A percentile compares a stretch with the other conserved stretches of the same genome.
These are phyloP conservation scores for Pneumocystis carinii DNA, from an alignment of 1,139 yeast species.

Conservation along the genomic window DNA sequence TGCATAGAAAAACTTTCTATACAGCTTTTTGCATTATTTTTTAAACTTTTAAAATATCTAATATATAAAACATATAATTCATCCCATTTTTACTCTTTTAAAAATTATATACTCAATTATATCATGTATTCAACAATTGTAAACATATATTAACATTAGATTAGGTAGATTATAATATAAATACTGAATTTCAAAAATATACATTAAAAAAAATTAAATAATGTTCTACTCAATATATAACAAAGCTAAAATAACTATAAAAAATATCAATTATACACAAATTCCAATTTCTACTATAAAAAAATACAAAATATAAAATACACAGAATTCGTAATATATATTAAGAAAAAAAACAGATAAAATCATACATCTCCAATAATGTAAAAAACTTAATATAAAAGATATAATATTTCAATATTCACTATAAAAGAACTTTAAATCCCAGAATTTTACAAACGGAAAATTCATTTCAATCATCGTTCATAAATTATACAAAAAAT, in stretches of 20 bases:
- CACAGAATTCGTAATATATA: constrained; percentile 57
- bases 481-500: constrained; percentile 52
- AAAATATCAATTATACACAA: constrained; percentile 89
- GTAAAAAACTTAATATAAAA: constrained; percentile 45
- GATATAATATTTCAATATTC: constrained; percentile 83
- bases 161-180: constrained; percentile 49
- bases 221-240: constrained; percentile 83
- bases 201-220: constrained; percentile 82
- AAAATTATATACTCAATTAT: constrained; percentile 64
- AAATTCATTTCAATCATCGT: constrained; percentile 94
- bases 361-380: background rate
- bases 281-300: constrained; percentile 30
- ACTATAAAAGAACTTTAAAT: constrained; percentile 81
- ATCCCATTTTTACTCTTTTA: constrained; percentile 75
- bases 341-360: background rate
- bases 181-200: constrained; percentile 72
- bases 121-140: constrained; percentile 30
- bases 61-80: constrained; percentile 47
- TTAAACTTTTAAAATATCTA: constrained; percentile 48
- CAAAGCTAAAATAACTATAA: constrained; percentile 84
- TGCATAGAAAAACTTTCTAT: constrained; percentile 74
- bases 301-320: constrained; percentile 63
- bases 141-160: constrained; percentile 33
- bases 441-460: constrained; percentile 58
- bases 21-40: constrained; percentile 60